These are phyloP conservation scores for Aspergillus fischeri DNA, from an alignment of 2,329 filamentous ascomycete species.

Conservation along the genomic window DNA sequence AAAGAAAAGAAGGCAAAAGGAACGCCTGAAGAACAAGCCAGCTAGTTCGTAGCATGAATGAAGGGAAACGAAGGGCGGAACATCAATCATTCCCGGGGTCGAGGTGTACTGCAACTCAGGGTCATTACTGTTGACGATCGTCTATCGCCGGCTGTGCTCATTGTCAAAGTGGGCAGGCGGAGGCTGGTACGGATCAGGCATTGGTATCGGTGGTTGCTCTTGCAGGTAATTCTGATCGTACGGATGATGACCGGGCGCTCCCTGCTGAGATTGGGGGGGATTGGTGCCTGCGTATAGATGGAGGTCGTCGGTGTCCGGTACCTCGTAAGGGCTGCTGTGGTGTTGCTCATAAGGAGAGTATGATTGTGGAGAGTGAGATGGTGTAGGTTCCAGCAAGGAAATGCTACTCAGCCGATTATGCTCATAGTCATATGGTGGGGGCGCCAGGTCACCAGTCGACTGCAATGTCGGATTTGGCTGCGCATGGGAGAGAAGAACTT, in stretches of 20 bases:
- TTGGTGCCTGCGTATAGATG: slow-evolving; percentile 12
- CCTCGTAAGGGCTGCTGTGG: slow-evolving; percentile 12
- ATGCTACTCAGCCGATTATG: slow-evolving; percentile 9
- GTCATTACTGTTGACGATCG: neutral
- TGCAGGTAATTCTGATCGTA: slow-evolving; percentile 24
- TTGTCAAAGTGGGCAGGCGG: slow-evolving; percentile 22
- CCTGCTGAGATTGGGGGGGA: slow-evolving; percentile 8
- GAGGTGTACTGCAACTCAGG: neutral
- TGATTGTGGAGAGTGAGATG: slow-evolving; percentile 8
- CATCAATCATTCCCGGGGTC: neutral
- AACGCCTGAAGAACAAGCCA: neutral
- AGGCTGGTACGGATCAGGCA: slow-evolving; percentile 28
- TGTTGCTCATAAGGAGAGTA: slow-evolving; percentile 18
- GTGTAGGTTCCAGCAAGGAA: slow-evolving; percentile 11
- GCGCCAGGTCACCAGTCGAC: slow-evolving; percentile 9
- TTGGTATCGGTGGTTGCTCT: slow-evolving; percentile 28
- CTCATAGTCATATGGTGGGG: slow-evolving; percentile 16
- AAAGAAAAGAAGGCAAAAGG: neutral
- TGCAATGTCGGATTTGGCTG: slow-evolving; percentile 33
- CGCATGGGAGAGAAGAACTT: slow-evolving; percentile 36
- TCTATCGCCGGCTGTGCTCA: slow-evolving; percentile 8
- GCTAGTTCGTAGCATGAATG: neutral
- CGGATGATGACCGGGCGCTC: slow-evolving; percentile 5
- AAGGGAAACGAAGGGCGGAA: neutral
- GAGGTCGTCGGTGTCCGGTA: slow-evolving; percentile 14